A percentile compares a stretch with the other conserved stretches of the same genome.
These are phyloP conservation scores for Albugo candida DNA, from an alignment of 352 stramenopile genomes.

Conservation along the genomic window DNA sequence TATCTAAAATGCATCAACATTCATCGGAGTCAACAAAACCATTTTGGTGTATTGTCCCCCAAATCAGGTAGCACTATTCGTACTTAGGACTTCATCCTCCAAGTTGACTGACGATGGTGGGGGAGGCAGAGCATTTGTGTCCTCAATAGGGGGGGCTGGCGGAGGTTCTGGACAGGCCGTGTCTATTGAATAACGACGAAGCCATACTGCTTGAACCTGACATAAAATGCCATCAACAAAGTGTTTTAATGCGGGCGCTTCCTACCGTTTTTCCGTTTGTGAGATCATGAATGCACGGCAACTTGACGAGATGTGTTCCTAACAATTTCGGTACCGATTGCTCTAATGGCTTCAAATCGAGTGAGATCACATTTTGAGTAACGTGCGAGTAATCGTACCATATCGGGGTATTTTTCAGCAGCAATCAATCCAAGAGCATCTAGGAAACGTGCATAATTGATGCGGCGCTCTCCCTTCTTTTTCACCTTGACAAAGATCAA, in stretches of 20 bases:
- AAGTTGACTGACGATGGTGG: too few relatives aligned
- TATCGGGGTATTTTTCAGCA: conserved; percentile 52
- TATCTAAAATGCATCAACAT: too few relatives aligned
- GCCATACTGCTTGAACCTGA: conserved; percentile 41
- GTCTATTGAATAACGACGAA: too few relatives aligned
- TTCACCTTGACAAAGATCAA: conserved; percentile 77
- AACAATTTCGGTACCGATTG: conserved; percentile 41
- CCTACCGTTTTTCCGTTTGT: conserved; percentile 28
- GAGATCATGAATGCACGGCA: conserved; percentile 45
- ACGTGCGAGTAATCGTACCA: conserved; percentile 16
- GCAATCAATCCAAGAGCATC: conserved; percentile 73
- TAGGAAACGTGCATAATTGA: conserved; percentile 71
- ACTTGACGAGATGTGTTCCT: conserved; percentile 33
- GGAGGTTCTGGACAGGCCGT: too few relatives aligned
- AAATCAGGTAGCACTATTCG: too few relatives aligned
- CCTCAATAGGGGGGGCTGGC: too few relatives aligned
- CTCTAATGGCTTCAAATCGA: conserved; percentile 21
- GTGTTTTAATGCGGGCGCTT: neutral
- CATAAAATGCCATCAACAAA: neutral
- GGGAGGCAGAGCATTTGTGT: too few relatives aligned
- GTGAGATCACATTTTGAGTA: neutral
- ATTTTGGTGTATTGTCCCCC: too few relatives aligned
- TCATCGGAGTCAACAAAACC: too few relatives aligned
- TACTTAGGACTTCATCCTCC: too few relatives aligned
- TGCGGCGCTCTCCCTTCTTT: conserved; percentile 63